These are phyloP conservation scores for California macrophylla DNA, from an alignment of 441 rosid genomes.

Conservation along the genomic window DNA sequence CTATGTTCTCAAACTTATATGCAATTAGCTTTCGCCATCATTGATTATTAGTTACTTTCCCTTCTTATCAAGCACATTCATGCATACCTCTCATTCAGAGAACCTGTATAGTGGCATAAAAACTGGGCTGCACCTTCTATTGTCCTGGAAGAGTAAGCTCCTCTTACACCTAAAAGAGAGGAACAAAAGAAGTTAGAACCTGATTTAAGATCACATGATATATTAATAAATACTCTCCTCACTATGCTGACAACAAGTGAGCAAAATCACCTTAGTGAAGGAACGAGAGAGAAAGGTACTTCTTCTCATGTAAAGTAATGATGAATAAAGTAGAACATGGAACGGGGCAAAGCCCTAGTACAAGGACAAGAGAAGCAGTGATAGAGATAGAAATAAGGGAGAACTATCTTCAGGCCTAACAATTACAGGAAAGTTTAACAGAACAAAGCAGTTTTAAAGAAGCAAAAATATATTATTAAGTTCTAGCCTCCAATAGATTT, in stretches of 20 bases:
- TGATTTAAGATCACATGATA: constrained; percentile 8
- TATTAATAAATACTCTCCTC: neutral
- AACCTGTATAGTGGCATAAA: constrained; percentile 50
- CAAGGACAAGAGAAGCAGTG: neutral
- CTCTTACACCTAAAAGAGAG: constrained; percentile 51
- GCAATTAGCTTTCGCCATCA: neutral
- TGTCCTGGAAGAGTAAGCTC: constrained; percentile 61
- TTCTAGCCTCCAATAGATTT: neutral
- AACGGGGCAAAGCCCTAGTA: neutral
- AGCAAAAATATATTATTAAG: neutral
- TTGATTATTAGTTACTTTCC: neutral
- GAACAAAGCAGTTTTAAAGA: neutral
- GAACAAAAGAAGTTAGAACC: constrained; percentile 13
- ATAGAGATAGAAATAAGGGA: neutral
- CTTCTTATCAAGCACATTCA: constrained; percentile 5
- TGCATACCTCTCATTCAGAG: constrained; percentile 43
- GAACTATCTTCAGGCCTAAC: neutral
- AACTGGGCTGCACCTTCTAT: constrained; percentile 52
- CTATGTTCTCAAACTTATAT: neutral
- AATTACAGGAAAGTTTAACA: neutral
- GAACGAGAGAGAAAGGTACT: neutral
- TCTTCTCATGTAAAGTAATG: neutral
- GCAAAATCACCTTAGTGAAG: neutral
- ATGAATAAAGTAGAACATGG: neutral
- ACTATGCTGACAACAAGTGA: neutral